Base-by-base conservation (phyloP, 2,329 filamentous ascomycete genomes). In the Neospermospora avenae region DNA sequence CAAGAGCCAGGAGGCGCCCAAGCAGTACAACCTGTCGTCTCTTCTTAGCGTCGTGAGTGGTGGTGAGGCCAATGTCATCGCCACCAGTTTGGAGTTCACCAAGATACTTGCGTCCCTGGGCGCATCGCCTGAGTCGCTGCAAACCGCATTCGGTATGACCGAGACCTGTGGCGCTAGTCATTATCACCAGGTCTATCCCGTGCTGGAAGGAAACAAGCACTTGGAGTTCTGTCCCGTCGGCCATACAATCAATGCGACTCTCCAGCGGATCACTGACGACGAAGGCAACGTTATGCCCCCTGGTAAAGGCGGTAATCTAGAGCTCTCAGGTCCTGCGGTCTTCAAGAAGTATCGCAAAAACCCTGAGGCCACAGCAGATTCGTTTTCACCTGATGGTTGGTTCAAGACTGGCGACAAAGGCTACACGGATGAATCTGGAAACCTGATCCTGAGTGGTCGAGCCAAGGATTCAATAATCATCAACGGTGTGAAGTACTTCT, bases 101-200 rank as follows among this genome's bases (percentile, higher is more conserved):
- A 31, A 55, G 1, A 37, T 74, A 1, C 62, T 81, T 2, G 41
- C 55, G 1, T 49, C 64, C n/a, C 70, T 72, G 58, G 72, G 76
- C 3, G 73, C 73, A 1, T 69, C 63, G 0, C 18, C 16, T 0
- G 65, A 73, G 7, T 69, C 76, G 4, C 72, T 81, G 18, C 63
- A 59, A 1, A 72, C 78, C 0, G 78, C 75, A 0, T 81, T 77
- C 39, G 77, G 79, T 13, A 78, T 81, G 78, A 82, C 79, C 0
- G 80, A 83, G 70, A 82, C 79, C 0, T 82, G 79, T 62, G 80
- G 78, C 0, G 80, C 80, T 0, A 63, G 72, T 4, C 80, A 81
- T 20, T 81, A 73, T 48, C 65, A 58, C 39, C 42, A 62, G 0
- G 51, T 71, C 0, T 80, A 75, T 53, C 80, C 80, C 0, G 45